Conservation (phyloP, 2,329 filamentous ascomycete genomes). For the Xylariomycetidae sp. region DNA sequence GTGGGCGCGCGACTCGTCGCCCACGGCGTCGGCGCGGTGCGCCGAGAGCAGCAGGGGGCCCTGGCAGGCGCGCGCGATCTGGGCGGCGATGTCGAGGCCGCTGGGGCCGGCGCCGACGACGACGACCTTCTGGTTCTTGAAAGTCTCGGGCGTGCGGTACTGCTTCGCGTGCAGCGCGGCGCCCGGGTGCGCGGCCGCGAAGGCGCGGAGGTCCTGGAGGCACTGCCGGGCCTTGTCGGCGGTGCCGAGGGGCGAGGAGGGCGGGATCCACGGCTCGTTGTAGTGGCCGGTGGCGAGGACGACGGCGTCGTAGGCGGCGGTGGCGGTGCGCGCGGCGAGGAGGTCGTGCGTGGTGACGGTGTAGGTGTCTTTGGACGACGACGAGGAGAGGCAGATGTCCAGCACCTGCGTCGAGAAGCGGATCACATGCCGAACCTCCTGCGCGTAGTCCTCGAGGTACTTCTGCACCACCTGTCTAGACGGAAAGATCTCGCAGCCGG, state of each 20-base stretch:
- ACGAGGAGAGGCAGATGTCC: conserved; percentile 25
- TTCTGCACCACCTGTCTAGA: conserved; percentile 61
- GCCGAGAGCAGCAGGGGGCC: conserved; percentile 60
- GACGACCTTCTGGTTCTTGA: conserved; percentile 65
- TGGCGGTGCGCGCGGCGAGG: conserved; percentile 31
- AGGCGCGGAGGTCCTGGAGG: conserved; percentile 47
- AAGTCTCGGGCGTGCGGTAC: conserved; percentile 63
- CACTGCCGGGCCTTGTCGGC: not conserved
- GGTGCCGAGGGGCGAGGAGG: not conserved
- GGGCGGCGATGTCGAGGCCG: conserved; percentile 73
- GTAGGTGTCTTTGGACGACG: conserved; percentile 48
- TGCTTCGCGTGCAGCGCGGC: conserved; percentile 71
- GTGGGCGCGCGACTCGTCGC: conserved; percentile 38
- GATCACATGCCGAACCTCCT: conserved; percentile 61
- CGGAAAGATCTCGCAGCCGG: conserved; percentile 66
- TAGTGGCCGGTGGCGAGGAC: conserved; percentile 74
- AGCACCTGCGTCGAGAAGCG: conserved; percentile 67
- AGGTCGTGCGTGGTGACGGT: conserved; percentile 49
- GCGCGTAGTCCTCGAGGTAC: conserved; percentile 69
- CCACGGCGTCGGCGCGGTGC: conserved; percentile 43
- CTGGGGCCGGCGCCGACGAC: conserved; percentile 82
- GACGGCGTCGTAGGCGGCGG: conserved; percentile 63
- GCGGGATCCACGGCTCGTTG: conserved; percentile 59
- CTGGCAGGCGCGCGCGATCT: conserved; percentile 59
- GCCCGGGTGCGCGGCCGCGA: conserved; percentile 52